Evolutionary conservation across 768 basidiomycete genomes (phyloP), one percentile per base, ranked within the genome.

Genomic region (Mycena pura): DNA sequence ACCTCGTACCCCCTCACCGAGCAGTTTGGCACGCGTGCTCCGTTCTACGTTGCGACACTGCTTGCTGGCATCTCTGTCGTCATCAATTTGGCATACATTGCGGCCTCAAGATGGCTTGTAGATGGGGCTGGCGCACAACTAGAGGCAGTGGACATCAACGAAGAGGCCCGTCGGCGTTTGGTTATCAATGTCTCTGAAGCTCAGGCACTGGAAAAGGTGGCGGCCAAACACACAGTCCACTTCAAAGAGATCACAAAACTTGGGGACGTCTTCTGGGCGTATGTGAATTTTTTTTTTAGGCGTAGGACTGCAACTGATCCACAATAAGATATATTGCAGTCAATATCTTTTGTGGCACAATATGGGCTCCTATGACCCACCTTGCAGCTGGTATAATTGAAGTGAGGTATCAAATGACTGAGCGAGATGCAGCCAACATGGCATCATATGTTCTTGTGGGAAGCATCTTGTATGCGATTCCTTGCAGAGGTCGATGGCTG

Each of bases 231-330:
- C 32, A 80, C 76, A 66, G 89, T 92, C 17, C 78, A 84, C 56
- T 65, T 91, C 32, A 75, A 76, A 39, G 83, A 90, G 60, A 80
- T 92, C 36, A 80, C 84, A 2, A 82, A 83, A 63, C 78, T 92
- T 5, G 91, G 91, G 4, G 91, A 92, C 70, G 78, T 89, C 11
- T 91, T 92, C 64, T 92, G 90, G 90, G 86, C 85, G 86, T 90
- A 72, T 76, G 86, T 74, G 21, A 25, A 4, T 36, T 43, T 57
- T 11, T 24, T 40, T 15, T 53, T 25, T 3, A 2, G 13, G 24
- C 19, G 38, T 40, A 10, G 40, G 32, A 17, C 28, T n/a, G 28
- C 50, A 34, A 62, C 52, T 63, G 57, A 60, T 65, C 19, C 28
- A 6, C 52, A 25, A 7, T 5, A 64, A 90, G 89, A 15, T 92